Percentiles rank a stretch among this genome's conserved stretches.
These are phyloP conservation scores for Drechslerella stenobrocha DNA, from an alignment of 2,329 filamentous ascomycete species.

Conservation along the genomic window DNA sequence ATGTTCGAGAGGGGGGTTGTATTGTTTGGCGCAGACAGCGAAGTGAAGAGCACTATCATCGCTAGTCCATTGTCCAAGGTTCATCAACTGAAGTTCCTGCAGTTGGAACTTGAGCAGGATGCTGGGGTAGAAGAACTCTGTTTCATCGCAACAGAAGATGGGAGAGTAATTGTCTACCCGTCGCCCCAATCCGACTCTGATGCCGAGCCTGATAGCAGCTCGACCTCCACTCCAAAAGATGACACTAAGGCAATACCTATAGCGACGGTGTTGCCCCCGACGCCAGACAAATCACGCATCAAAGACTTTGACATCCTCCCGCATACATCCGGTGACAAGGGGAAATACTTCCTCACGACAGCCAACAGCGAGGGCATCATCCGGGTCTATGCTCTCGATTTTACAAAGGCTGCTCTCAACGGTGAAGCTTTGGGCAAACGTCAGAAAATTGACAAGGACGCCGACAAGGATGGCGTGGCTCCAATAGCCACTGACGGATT, in stretches of 20 bases:
- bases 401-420: conserved; percentile 49
- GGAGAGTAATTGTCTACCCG: conserved; percentile 72
- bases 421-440: conserved; percentile 56
- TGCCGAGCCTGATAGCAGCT: conserved; percentile 4
- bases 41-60: conserved; percentile 73
- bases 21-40: conserved; percentile 85
- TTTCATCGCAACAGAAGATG: conserved; percentile 85
- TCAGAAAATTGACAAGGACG: conserved; percentile 53
- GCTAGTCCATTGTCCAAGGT: conserved; percentile 73
- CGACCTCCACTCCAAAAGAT: conserved; percentile 56
- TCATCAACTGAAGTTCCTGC: conserved; percentile 76
- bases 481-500: conserved; percentile 7
- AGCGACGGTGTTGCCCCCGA: conserved; percentile 64
- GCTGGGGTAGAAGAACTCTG: conserved; percentile 63
- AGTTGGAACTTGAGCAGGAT: conserved; percentile 50
- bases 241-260: conserved; percentile 49
- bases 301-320: conserved; percentile 77
- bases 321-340: conserved; percentile 56
- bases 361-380: conserved; percentile 83
- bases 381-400: conserved; percentile 70
- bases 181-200: conserved; percentile 9
- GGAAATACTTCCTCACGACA: conserved; percentile 66
- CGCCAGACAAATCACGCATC: conserved; percentile 70
- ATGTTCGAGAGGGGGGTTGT: conserved; percentile 83
- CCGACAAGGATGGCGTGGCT: conserved; percentile 8